A percentile compares a stretch with the other conserved stretches of the same genome.
phyloP scores from a whole-genome alignment of 164 flowering plant genomes.

The Hamamelis virginiana region DNA sequence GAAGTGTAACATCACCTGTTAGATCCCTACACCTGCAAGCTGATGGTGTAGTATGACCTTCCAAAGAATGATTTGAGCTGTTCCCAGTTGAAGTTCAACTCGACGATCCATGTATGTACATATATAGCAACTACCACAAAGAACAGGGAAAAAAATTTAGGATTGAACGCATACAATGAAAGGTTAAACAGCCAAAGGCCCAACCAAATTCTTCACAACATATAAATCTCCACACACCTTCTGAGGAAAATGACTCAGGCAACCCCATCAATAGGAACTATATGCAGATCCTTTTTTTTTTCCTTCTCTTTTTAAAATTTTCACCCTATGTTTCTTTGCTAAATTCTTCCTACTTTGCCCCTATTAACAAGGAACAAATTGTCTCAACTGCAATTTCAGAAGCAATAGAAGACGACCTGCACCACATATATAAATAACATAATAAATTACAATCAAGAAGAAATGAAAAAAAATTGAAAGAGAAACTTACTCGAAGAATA shows the following conservation, averaged over 20 bases:
- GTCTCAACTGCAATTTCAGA: not conserved
- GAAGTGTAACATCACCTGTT: not conserved
- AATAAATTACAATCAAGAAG: not conserved
- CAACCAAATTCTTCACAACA: not conserved
- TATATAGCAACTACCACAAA: slow-evolving; percentile 1
- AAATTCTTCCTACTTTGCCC: slow-evolving; percentile 9
- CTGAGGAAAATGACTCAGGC: not conserved
- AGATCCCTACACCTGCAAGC: slow-evolving; percentile 2
- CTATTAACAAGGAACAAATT: slow-evolving; percentile 1
- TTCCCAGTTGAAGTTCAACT: not conserved
- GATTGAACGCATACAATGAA: not conserved
- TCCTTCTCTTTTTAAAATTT: not conserved
- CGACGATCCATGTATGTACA: not conserved
- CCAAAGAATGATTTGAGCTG: not conserved
- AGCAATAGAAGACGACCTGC: slow-evolving; percentile 10
- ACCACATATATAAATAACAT: not conserved
- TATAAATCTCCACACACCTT: not conserved
- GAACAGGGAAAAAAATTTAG: not conserved
- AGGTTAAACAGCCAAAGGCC: not conserved
- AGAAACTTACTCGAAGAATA: not conserved
- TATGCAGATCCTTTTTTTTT: not conserved
- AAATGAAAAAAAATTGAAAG: not conserved
- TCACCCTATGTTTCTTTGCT: not conserved
- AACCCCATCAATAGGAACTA: not conserved
- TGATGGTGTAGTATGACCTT: not conserved